Conservation (phyloP, 176 grass and related monocot genomes). For the Oryza coarctata region DNA sequence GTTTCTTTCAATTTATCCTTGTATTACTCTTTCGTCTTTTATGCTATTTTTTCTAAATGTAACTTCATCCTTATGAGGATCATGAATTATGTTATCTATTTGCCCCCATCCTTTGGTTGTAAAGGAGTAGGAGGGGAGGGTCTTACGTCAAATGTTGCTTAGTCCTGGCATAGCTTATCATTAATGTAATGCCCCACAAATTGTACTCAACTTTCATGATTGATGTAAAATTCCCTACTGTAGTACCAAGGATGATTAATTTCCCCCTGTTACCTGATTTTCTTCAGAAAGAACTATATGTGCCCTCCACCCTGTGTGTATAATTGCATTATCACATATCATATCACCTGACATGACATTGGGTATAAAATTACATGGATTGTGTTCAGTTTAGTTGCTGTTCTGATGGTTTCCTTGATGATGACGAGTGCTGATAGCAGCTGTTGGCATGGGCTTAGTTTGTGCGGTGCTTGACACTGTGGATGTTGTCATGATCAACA, state of each 20-base stretch:
- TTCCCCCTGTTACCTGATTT: not conserved
- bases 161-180: constrained; percentile 12
- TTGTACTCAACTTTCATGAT: constrained; percentile 17
- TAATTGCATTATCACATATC: not conserved
- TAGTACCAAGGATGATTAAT: not conserved
- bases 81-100: constrained; percentile 46
- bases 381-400: not conserved
- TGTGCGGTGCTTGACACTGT: constrained; percentile 26
- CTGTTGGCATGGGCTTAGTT: not conserved
- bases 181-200: constrained; percentile 32
- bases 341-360: not conserved
- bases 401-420: not conserved
- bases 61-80: not conserved
- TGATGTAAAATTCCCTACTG: constrained; percentile 25
- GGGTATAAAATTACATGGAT: not conserved
- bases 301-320: not conserved
- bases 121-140: constrained; percentile 15
- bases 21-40: not conserved
- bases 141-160: constrained; percentile 29
- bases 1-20: constrained; percentile 1
- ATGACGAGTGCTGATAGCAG: not conserved
- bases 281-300: not conserved
- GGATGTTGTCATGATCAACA: not conserved
- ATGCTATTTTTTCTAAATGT: constrained; percentile 7
- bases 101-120: constrained; percentile 27